Percentiles rank a stretch among this genome's conserved stretches.
Evolutionary conservation across 2,329 filamentous ascomycete species (phyloP).

Genomic region (Paraphaeosphaeria minitans): DNA sequence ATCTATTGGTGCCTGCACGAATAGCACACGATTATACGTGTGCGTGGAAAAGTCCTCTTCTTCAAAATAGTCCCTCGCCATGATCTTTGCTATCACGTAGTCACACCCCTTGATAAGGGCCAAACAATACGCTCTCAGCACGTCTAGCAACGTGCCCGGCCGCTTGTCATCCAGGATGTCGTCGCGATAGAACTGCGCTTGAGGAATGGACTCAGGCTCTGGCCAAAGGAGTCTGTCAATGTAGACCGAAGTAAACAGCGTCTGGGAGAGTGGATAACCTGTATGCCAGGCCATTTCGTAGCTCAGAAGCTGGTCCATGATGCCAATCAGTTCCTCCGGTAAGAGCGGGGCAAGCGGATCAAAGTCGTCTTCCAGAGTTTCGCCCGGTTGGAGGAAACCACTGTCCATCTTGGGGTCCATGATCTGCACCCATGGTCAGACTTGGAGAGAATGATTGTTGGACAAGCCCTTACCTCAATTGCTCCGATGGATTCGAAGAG

Average conservation of each 20-base stretch:
- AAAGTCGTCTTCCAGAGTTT: conserved; percentile 83
- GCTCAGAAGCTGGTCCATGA: conserved; percentile 91
- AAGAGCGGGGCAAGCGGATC: conserved; percentile 71
- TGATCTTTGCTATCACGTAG: conserved; percentile 76
- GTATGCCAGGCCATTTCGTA: conserved; percentile 98
- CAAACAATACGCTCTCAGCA: conserved; percentile 85
- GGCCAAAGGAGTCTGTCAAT: conserved; percentile 82
- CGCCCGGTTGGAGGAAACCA: conserved; percentile 76
- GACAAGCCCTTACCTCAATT: conserved; percentile 62
- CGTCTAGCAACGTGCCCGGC: conserved; percentile 47
- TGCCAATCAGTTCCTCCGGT: conserved; percentile 82
- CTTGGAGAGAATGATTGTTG: background rate
- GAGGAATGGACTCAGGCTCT: conserved; percentile 64
- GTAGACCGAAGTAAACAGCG: conserved; percentile 89
- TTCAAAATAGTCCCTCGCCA: conserved; percentile 89
- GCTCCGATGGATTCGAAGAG: conserved; percentile 93
- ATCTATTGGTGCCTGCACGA: conserved; percentile 56
- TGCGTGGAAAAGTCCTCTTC: conserved; percentile 97
- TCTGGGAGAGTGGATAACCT: conserved; percentile 94
- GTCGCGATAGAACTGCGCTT: conserved; percentile 64
- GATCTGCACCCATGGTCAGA: conserved; percentile 64
- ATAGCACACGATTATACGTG: conserved; percentile 79
- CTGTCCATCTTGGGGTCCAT: conserved; percentile 99
- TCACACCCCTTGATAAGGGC: conserved; percentile 82
- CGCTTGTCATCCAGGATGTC: conserved; percentile 25